Conservation (phyloP, 75 land plant species). For the Cryptomeria japonica region DNA sequence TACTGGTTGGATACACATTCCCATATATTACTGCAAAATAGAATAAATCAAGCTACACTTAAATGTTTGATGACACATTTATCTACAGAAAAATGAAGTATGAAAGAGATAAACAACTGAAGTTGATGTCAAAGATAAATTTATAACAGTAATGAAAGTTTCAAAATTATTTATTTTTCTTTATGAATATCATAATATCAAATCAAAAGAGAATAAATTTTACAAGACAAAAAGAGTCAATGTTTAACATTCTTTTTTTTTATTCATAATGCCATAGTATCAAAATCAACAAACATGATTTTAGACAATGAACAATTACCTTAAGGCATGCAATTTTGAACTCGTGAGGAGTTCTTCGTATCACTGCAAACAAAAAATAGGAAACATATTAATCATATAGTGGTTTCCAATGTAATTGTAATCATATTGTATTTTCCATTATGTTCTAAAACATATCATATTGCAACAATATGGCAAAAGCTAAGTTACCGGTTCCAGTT, state of each 20-base stretch:
- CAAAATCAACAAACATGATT: neutral
- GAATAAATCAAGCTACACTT: no score
- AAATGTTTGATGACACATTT: neutral
- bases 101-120: neutral
- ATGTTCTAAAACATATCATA: neutral
- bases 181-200: neutral
- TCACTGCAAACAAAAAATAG: constrained; percentile 29
- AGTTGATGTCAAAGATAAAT: neutral
- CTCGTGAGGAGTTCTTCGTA: constrained; percentile 48
- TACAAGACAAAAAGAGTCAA: neutral
- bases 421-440: neutral
- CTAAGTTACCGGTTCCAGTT: no score
- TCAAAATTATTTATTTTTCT: neutral
- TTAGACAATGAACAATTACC: constrained; percentile 20
- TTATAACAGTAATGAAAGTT: neutral
- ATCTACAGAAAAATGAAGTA: neutral
- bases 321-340: constrained; percentile 51
- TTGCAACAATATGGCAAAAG: neutral
- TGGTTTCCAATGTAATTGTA: neutral
- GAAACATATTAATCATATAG: neutral
- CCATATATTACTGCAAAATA: neutral
- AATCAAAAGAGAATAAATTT: neutral
- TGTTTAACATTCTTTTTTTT: neutral
- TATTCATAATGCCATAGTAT: neutral
- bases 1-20: neutral